Conservation (phyloP, 1,284 basidiomycete species). For the Phellinidium pouzarii region DNA sequence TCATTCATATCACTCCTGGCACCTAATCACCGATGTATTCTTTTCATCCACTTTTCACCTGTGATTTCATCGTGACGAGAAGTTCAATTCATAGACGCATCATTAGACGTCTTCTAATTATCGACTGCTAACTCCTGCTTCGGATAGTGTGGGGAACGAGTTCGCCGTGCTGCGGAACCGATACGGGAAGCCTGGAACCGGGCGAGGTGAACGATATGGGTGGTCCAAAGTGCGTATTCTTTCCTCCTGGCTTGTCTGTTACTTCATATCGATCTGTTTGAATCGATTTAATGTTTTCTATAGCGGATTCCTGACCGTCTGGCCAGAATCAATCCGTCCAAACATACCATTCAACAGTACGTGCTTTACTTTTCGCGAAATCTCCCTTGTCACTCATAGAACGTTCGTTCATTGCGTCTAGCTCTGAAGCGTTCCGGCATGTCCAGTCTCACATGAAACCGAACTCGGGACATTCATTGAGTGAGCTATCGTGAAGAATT, state of each 20-base stretch:
- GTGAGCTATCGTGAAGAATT: no score
- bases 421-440: conserved; percentile 22
- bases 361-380: conserved; percentile 14
- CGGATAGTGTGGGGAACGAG: conserved; percentile 36
- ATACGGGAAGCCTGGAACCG: conserved; percentile 40
- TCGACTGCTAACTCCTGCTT: background rate
- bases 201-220: conserved; percentile 28
- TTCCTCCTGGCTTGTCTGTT: background rate
- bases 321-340: conserved; percentile 36
- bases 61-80: no score
- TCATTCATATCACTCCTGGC: background rate
- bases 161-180: conserved; percentile 39
- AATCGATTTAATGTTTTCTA: background rate
- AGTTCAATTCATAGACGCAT: no score
- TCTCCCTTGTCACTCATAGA: background rate
- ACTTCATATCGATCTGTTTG: background rate
- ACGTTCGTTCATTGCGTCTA: conserved; percentile 1
- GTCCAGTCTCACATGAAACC: conserved; percentile 18
- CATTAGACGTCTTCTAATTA: background rate
- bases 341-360: conserved; percentile 32
- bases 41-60: background rate
- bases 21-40: background rate
- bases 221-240: conserved; percentile 21
- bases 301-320: conserved; percentile 38
- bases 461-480: no score